Evolutionary conservation across 208 protist species (phyloP), one percentile per base, ranked within the genome.

Genomic region (Porcisia deanei): DNA sequence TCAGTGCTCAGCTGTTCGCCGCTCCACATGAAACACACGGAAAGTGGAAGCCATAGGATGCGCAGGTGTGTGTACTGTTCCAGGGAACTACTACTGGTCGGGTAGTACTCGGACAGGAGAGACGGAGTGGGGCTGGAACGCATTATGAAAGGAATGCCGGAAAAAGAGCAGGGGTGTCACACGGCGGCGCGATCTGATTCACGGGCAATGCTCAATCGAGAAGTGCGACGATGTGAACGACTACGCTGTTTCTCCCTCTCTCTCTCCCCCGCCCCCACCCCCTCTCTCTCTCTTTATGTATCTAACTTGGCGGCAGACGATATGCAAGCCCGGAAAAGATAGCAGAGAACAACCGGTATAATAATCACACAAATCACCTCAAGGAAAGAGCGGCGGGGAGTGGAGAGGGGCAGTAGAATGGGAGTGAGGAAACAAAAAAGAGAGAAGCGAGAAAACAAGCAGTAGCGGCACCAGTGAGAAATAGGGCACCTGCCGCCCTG

Each of bases 41-140:
- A 85, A 25, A 95, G 72, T 16, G 93, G 86, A 39, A 95, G 81
- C 91, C 91, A 97, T 75, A 95, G 64, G n/a, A 97, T 75, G 20
- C 85, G 83, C 22, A 86, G 80, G 63, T 85, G 83, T 16, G 82
- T 82, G 73, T 95, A 87, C n/a, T 91, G 84, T 34, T 80, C 49
- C 20, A 97, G 68, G 9, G 85, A 84, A 14, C 85, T 80, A 81
- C 90, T 84, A 80, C 68, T 83, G n/a, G 81, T 85, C 10, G 88
- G 79, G 67, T 76, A 85, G 73, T 78, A 82, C 68, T 82, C 78
- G 73, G 68, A 77, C 9, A 82, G 66, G 64, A 78, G 57, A 74
- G 67, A 82, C 41, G 79, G 55, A 43, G 75, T 81, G 12, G 60
- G 7, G 18, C 79, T 68, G 1, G 71, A 53, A 49, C 39, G 53